Percentiles rank a stretch among this genome's conserved stretches.
Conservation (phyloP, 2,329 filamentous ascomycete species). For the Cladosporium cucumerinum region DNA sequence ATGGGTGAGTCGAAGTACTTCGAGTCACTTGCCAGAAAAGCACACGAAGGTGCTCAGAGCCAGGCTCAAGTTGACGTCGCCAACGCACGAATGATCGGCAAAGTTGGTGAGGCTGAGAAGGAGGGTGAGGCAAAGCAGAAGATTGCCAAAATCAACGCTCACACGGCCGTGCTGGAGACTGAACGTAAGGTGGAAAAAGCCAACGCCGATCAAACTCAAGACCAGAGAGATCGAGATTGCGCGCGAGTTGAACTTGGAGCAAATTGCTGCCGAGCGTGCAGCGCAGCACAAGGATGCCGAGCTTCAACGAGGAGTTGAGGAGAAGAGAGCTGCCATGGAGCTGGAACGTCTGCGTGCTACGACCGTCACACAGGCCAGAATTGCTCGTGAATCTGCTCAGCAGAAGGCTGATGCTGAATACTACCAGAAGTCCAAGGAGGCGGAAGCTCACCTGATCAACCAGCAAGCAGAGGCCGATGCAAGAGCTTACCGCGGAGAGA, state of each 20-base stretch:
- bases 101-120: conserved; percentile 73
- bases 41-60: conserved; percentile 80
- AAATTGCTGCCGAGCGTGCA: conserved; percentile 68
- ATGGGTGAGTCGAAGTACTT: conserved; percentile 81
- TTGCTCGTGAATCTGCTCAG: conserved; percentile 64
- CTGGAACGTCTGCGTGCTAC: conserved; percentile 73
- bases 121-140: conserved; percentile 79
- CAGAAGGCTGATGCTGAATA: conserved; percentile 61
- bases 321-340: conserved; percentile 74
- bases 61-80: conserved; percentile 66
- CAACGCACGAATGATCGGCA: conserved; percentile 60
- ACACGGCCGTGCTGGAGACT: conserved; percentile 80
- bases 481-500: conserved; percentile 39
- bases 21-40: conserved; percentile 74
- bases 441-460: conserved; percentile 55
- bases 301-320: conserved; percentile 72
- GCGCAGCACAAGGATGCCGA: conserved; percentile 77
- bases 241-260: conserved; percentile 70
- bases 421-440: conserved; percentile 50
- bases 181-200: conserved; percentile 80
- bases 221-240: conserved; percentile 70
- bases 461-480: conserved; percentile 60
- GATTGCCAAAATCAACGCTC: conserved; percentile 82
- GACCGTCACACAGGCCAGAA: conserved; percentile 74
- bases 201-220: conserved; percentile 69